Conservation (phyloP, 192 early-diverging fungal species). For the Piromyces finnis region DNA sequence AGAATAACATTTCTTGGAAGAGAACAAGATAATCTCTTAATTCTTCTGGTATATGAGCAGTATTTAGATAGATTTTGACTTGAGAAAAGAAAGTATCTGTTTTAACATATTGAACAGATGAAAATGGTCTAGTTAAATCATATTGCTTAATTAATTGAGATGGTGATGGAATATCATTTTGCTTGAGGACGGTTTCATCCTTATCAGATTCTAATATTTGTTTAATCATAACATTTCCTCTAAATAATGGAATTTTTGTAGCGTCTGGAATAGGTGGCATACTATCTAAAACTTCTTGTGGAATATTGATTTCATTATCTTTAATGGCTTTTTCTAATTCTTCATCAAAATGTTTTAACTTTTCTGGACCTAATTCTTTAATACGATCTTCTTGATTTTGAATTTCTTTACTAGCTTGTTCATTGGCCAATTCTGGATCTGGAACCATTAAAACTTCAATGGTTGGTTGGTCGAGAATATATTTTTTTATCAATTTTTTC, state of each 20-base stretch:
- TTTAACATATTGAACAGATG: slow-evolving; percentile 31
- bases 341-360: slow-evolving; percentile 16
- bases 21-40: slow-evolving; percentile 51
- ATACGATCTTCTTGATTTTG: slow-evolving; percentile 12
- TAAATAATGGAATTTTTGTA: slow-evolving; percentile 16
- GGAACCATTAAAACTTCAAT: slow-evolving; percentile 40
- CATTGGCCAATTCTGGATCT: slow-evolving; percentile 21
- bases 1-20: slow-evolving; percentile 60
- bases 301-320: slow-evolving; percentile 29
- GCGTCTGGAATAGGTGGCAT: slow-evolving; percentile 56
- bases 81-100: slow-evolving; percentile 49
- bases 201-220: slow-evolving; percentile 2
- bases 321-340: slow-evolving; percentile 14
- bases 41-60: slow-evolving; percentile 22
- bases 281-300: slow-evolving; percentile 21
- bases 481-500: slow-evolving; percentile 24
- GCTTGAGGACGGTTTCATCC: neutral
- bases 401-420: slow-evolving; percentile 16
- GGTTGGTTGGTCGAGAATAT: slow-evolving; percentile 28
- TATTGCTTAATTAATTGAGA: neutral
- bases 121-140: slow-evolving; percentile 16
- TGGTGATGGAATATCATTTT: neutral
- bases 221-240: slow-evolving; percentile 4
- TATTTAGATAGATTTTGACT: slow-evolving; percentile 32
- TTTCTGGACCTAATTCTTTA: slow-evolving; percentile 16